Evolutionary conservation across 2,329 filamentous ascomycete genomes (phyloP).

Genomic region (Claviceps humidiphila): DNA sequence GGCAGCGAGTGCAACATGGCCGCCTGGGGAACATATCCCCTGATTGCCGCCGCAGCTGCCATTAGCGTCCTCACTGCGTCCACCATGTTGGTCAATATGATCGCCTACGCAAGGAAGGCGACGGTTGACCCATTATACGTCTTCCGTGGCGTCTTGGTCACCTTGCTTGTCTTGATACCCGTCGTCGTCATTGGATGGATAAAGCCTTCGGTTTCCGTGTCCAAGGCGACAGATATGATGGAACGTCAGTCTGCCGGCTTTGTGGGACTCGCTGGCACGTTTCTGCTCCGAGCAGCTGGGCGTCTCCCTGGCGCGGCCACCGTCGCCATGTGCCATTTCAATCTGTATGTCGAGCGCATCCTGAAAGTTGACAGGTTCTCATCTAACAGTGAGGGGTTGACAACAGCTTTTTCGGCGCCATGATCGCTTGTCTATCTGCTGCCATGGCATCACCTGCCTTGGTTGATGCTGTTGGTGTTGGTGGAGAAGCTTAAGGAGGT

Average conservation of each 20-base stretch:
- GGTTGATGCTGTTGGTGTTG: neutral
- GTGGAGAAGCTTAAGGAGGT: neutral
- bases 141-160: slow-evolving; percentile 12
- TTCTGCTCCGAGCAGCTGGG: neutral
- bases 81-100: slow-evolving; percentile 8
- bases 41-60: slow-evolving; percentile 9
- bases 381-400: neutral
- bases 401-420: slow-evolving; percentile 10
- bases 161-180: slow-evolving; percentile 11
- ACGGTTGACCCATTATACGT: slow-evolving; percentile 11
- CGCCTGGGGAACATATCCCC: slow-evolving; percentile 8
- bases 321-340: slow-evolving; percentile 10
- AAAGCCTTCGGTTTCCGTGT: neutral
- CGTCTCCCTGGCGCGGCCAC: slow-evolving; percentile 1
- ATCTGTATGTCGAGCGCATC: slow-evolving; percentile 11
- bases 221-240: no score
- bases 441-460: neutral
- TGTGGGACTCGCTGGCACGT: neutral
- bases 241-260: no score
- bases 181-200: slow-evolving; percentile 9
- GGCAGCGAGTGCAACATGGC: slow-evolving; percentile 1
- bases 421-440: slow-evolving; percentile 7
- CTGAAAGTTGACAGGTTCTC: no score
- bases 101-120: slow-evolving; percentile 2
- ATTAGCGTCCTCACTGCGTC: slow-evolving; percentile 7